Evolutionary conservation across 2,329 filamentous ascomycete genomes (phyloP).

Genomic region (Xylariaceae sp.): DNA sequence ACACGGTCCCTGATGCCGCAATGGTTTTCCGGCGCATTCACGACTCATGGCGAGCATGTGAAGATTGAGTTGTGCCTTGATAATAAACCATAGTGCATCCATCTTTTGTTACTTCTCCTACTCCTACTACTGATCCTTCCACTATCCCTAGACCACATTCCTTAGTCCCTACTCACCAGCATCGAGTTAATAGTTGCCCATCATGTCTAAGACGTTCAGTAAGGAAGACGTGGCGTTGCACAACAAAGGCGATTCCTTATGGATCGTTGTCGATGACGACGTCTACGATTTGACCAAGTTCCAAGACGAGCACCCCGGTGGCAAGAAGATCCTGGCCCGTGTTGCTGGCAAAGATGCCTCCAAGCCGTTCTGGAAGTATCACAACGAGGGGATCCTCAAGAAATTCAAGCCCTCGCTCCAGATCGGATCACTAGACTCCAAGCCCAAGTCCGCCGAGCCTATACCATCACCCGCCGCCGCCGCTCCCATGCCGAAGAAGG

Average conservation of each 20-base stretch:
- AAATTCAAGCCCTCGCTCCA: constrained; percentile 76
- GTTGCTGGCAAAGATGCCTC: constrained; percentile 64
- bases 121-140: too few relatives aligned
- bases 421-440: constrained; percentile 84
- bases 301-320: constrained; percentile 74
- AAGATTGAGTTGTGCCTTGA: too few relatives aligned
- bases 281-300: constrained; percentile 93
- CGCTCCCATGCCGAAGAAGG: constrained; percentile 34
- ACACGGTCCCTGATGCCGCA: too few relatives aligned
- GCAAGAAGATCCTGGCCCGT: constrained; percentile 62
- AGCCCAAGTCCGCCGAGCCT: constrained; percentile 63
- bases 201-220: constrained; percentile 85
- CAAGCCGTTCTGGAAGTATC: constrained; percentile 69
- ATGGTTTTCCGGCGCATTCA: too few relatives aligned
- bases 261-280: constrained; percentile 89
- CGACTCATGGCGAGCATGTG: too few relatives aligned
- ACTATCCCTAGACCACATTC: too few relatives aligned
- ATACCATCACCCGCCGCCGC: constrained; percentile 28
- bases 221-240: constrained; percentile 84
- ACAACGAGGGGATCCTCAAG: constrained; percentile 83
- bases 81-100: too few relatives aligned
- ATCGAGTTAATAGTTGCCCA: too few relatives aligned
- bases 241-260: constrained; percentile 81
- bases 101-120: too few relatives aligned
- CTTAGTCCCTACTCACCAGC: too few relatives aligned